A percentile compares a stretch with the other conserved stretches of the same genome.
Conservation (phyloP, 2,329 filamentous ascomycete genomes). For the Ceratocystis cubensis region DNA sequence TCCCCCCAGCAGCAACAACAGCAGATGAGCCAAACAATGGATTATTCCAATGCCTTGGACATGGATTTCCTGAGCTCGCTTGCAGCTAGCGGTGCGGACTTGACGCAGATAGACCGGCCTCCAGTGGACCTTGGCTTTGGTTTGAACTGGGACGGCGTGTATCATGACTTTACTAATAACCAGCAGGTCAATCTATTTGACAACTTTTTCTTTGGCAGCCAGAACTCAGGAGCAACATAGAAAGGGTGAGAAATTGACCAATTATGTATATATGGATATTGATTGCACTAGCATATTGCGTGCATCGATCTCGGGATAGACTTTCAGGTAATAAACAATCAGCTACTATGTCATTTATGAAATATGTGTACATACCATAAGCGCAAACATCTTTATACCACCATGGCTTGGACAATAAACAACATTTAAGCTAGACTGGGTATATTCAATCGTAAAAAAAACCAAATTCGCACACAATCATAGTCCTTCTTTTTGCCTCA, state of each 20-base stretch:
- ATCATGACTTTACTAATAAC: constrained; percentile 49
- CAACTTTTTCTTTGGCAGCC: constrained; percentile 57
- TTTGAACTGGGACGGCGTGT: constrained; percentile 49
- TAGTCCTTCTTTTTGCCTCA: constrained; percentile 3
- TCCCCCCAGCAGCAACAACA: neutral
- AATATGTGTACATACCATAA: neutral
- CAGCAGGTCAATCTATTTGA: constrained; percentile 56
- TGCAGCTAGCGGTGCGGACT: constrained; percentile 25
- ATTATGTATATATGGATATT: neutral
- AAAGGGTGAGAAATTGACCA: neutral
- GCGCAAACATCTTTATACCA: neutral
- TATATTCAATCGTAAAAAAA: constrained; percentile 7
- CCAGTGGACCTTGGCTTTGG: constrained; percentile 55
- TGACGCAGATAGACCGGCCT: constrained; percentile 30
- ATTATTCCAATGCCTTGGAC: constrained; percentile 38
- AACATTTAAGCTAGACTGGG: neutral
- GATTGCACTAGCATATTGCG: too few species aligned
- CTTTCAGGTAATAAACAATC: neutral
- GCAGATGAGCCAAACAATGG: constrained; percentile 24
- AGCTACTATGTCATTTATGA: too few species aligned
- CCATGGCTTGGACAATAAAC: too few species aligned
- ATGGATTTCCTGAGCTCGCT: constrained; percentile 42
- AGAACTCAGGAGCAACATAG: constrained; percentile 27
- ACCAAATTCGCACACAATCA: constrained; percentile 1
- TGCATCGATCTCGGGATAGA: neutral